Evolutionary conservation across 129 eudicot genomes (phyloP).

Genomic region (Lactuca sativa): DNA sequence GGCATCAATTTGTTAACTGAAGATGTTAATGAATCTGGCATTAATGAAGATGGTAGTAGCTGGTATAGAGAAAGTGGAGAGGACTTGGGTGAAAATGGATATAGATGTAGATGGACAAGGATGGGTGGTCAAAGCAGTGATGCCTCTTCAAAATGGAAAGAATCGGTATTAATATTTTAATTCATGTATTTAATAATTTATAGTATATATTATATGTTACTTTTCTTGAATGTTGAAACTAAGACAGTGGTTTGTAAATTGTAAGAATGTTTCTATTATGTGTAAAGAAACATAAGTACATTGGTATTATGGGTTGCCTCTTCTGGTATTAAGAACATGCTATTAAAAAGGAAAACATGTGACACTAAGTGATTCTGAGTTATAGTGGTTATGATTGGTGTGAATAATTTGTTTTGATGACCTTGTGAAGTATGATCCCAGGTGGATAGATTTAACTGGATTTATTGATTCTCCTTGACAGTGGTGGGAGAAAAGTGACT

Average conservation of each 20-base stretch:
- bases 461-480: constrained; percentile 93
- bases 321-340: too few relatives aligned
- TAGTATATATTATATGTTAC: neutral
- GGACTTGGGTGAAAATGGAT: constrained; percentile 82
- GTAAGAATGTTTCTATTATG: neutral
- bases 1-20: constrained; percentile 71
- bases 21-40: constrained; percentile 66
- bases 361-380: neutral
- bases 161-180: constrained; percentile 48
- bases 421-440: constrained; percentile 73
- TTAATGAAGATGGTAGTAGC: constrained; percentile 81
- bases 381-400: neutral
- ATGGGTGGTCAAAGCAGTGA: constrained; percentile 85
- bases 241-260: constrained; percentile 5
- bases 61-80: constrained; percentile 94
- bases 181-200: neutral
- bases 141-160: constrained; percentile 85
- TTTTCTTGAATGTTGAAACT: neutral
- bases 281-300: too few relatives aligned
- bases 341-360: neutral
- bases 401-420: constrained; percentile 6
- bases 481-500: constrained; percentile 99
- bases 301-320: too few relatives aligned
- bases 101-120: constrained; percentile 84
- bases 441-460: constrained; percentile 87